These are phyloP conservation scores for Tephrocybe rancida DNA, from an alignment of 768 basidiomycete species.

Conservation along the genomic window DNA sequence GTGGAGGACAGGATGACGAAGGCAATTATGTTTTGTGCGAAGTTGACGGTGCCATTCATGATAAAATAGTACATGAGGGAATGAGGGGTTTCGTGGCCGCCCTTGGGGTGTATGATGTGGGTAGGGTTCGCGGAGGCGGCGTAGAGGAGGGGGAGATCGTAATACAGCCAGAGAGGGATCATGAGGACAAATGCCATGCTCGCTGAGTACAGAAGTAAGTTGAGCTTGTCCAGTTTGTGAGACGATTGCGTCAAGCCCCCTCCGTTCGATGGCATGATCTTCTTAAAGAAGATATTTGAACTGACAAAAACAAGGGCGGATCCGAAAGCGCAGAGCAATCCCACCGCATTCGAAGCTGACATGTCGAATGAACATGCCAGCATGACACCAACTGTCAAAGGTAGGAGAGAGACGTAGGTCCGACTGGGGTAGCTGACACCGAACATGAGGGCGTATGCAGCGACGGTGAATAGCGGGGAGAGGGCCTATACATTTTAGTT, in stretches of 20 bases:
- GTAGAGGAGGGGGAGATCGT: slow-evolving; percentile 76
- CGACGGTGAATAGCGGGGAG: slow-evolving; percentile 96
- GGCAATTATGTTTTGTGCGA: slow-evolving; percentile 96
- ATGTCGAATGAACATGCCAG: slow-evolving; percentile 94
- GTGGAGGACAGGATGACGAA: slow-evolving; percentile 95
- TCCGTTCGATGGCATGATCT: slow-evolving; percentile 81
- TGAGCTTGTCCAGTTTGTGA: slow-evolving; percentile 95
- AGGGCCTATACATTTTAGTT: slow-evolving; percentile 64
- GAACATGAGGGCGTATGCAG: slow-evolving; percentile 92
- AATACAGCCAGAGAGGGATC: slow-evolving; percentile 94
- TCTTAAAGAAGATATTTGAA: slow-evolving; percentile 99
- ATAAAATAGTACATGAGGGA: slow-evolving; percentile 82
- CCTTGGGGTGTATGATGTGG: slow-evolving; percentile 46
- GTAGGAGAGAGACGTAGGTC: slow-evolving; percentile 93
- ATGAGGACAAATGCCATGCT: slow-evolving; percentile 93
- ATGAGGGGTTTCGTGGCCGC: slow-evolving; percentile 52
- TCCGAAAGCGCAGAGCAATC: slow-evolving; percentile 94
- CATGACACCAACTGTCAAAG: slow-evolving; percentile 96
- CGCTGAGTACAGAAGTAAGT: slow-evolving; percentile 92
- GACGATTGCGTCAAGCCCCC: slow-evolving; percentile 41
- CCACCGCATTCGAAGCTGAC: slow-evolving; percentile 81
- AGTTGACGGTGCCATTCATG: slow-evolving; percentile 95
- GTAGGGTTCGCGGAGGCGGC: slow-evolving; percentile 39
- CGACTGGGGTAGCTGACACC: slow-evolving; percentile 89
- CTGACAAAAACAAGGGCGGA: slow-evolving; percentile 96